A percentile compares a stretch with the other conserved stretches of the same genome.
phyloP scores from a whole-genome alignment of 2,329 filamentous ascomycete genomes.

The Hymenoscyphus fraxineus region DNA sequence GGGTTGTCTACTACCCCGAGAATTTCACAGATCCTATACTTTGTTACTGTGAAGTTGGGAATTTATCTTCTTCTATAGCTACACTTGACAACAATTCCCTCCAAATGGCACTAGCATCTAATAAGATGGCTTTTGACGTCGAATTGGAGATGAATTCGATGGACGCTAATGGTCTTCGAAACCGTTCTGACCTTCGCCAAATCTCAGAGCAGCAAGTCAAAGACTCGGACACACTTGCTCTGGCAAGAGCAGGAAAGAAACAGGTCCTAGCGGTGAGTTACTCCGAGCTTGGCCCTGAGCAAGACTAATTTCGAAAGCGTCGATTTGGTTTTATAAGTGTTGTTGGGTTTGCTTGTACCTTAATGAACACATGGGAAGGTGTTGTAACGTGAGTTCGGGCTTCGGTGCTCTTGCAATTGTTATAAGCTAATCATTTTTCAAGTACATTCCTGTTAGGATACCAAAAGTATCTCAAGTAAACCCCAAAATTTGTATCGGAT shows the following conservation, averaged over 20 bases:
- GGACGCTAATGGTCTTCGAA: background rate
- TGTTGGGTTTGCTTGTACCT: slow-evolving; percentile 5
- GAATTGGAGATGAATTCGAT: background rate
- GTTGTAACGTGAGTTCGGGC: background rate
- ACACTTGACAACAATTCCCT: background rate
- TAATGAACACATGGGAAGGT: slow-evolving; percentile 7
- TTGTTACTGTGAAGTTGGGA: background rate
- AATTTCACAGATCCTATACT: too few relatives aligned
- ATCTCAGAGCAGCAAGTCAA: background rate
- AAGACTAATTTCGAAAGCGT: background rate
- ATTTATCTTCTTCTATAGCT: background rate
- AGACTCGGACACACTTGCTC: background rate
- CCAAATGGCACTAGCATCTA: background rate
- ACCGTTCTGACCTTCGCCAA: background rate
- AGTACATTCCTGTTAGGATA: background rate
- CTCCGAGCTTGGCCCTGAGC: too few relatives aligned
- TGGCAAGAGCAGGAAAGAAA: slow-evolving; percentile 5
- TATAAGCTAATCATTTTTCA: background rate
- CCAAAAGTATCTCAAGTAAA: background rate
- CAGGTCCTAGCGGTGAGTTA: slow-evolving; percentile 3
- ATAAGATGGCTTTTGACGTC: background rate
- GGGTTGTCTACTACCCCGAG: too few relatives aligned
- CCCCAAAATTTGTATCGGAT: background rate
- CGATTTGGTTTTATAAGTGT: slow-evolving; percentile 4
- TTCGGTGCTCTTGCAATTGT: too few relatives aligned